Conservation (phyloP, 805 yeast genomes). For the Maudiozyma bulderi region DNA sequence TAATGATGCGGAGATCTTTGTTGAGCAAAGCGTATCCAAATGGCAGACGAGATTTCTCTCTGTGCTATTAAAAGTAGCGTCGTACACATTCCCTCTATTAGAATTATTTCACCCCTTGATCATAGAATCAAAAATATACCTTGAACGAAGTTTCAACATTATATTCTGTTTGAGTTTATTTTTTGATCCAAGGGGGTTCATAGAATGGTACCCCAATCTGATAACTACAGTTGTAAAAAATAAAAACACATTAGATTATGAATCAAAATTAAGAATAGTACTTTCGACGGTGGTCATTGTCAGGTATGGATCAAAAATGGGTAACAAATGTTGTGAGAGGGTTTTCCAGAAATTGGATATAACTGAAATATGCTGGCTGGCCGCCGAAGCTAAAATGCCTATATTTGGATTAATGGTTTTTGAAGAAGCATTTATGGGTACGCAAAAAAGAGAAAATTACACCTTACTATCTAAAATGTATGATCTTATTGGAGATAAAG, state of each 20-base stretch:
- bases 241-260: background rate
- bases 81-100: constrained; percentile 6
- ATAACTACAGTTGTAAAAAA: background rate
- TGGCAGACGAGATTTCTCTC: constrained; percentile 8
- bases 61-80: constrained; percentile 4
- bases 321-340: constrained; percentile 8
- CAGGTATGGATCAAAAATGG: constrained; percentile 16
- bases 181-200: constrained; percentile 7
- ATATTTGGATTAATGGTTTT: constrained; percentile 29
- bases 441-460: constrained; percentile 3
- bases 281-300: constrained; percentile 21
- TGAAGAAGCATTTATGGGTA: constrained; percentile 24
- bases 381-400: constrained; percentile 11
- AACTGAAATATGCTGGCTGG: constrained; percentile 5
- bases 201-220: constrained; percentile 6
- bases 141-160: constrained; percentile 3
- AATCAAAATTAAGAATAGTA: constrained; percentile 5
- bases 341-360: constrained; percentile 17
- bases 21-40: background rate
- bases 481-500: constrained; percentile 48
- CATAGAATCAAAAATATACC: background rate
- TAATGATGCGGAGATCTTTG: background rate
- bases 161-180: constrained; percentile 8
- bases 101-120: constrained; percentile 4
- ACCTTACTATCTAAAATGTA: constrained; percentile 32